These are phyloP conservation scores for Typha latifolia DNA, from an alignment of 176 grass and related monocot genomes.

Conservation along the genomic window DNA sequence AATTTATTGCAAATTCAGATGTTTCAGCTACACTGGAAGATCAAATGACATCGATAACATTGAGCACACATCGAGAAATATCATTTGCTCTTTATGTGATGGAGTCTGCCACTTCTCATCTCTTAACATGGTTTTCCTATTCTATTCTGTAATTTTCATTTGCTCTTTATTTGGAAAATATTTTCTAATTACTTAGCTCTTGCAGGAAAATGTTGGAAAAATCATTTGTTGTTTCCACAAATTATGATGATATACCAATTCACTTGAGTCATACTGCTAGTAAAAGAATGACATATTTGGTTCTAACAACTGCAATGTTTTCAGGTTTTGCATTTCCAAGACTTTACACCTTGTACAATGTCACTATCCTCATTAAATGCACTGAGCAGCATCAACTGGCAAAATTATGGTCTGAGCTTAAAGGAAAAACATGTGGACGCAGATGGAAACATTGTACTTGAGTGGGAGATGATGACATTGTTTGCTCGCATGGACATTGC, in stretches of 20 bases:
- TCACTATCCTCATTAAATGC: slow-evolving; percentile 39
- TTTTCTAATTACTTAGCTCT: no score
- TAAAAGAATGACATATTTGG: neutral
- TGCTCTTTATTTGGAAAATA: no score
- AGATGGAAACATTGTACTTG: slow-evolving; percentile 43
- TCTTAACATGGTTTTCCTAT: no score
- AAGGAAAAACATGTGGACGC: slow-evolving; percentile 39
- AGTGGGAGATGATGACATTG: slow-evolving; percentile 50
- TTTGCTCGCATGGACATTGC: slow-evolving; percentile 60
- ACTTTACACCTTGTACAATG: slow-evolving; percentile 39
- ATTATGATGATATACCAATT: neutral
- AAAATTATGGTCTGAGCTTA: slow-evolving; percentile 57
- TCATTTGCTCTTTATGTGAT: no score
- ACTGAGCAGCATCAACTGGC: slow-evolving; percentile 47
- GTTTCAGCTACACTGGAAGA: no score
- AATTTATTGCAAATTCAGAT: no score
- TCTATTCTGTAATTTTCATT: no score
- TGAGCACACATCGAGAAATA: no score
- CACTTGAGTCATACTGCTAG: neutral
- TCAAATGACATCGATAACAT: no score
- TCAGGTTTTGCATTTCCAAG: slow-evolving; percentile 61
- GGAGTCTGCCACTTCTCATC: no score
- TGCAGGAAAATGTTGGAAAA: neutral
- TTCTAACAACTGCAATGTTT: slow-evolving; percentile 1
- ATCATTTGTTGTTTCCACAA: neutral